A percentile compares a stretch with the other conserved stretches of the same genome.
Conservation (phyloP, 2,329 filamentous ascomycete species). For the Hymenoscyphus infarciens region DNA sequence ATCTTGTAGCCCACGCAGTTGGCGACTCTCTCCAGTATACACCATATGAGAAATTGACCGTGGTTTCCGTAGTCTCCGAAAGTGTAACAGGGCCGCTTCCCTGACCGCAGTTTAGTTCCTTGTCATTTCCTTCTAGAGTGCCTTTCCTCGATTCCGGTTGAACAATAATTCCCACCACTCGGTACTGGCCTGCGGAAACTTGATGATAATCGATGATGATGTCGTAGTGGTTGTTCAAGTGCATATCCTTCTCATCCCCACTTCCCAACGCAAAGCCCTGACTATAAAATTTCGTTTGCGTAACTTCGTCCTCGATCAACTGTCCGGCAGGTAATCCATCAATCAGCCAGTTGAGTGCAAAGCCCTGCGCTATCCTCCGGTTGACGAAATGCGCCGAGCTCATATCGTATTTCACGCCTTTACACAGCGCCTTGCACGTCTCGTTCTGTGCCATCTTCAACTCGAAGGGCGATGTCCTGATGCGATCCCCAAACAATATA, state of each 20-base stretch:
- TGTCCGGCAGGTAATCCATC: slow-evolving; percentile 92
- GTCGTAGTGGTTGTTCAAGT: slow-evolving; percentile 92
- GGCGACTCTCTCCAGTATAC: slow-evolving; percentile 81
- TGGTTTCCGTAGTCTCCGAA: slow-evolving; percentile 57
- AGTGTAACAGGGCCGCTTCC: slow-evolving; percentile 59
- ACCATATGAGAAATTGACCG: slow-evolving; percentile 85
- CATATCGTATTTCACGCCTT: slow-evolving; percentile 60
- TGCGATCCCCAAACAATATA: slow-evolving; percentile 95
- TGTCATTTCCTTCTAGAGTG: slow-evolving; percentile 46
- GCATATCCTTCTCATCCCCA: slow-evolving; percentile 51
- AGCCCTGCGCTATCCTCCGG: slow-evolving; percentile 74
- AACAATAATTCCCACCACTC: slow-evolving; percentile 90
- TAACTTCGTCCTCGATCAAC: slow-evolving; percentile 70
- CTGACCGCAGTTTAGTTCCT: slow-evolving; percentile 53
- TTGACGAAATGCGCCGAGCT: slow-evolving; percentile 76
- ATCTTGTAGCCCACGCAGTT: slow-evolving; percentile 92
- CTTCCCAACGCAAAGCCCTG: slow-evolving; percentile 83
- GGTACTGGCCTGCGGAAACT: slow-evolving; percentile 66
- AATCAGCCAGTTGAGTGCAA: slow-evolving; percentile 93
- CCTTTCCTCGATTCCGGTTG: slow-evolving; percentile 65
- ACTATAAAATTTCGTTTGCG: slow-evolving; percentile 78
- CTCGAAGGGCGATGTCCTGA: slow-evolving; percentile 93
- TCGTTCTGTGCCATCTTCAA: slow-evolving; percentile 84
- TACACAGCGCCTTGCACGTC: slow-evolving; percentile 78
- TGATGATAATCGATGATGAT: slow-evolving; percentile 91